phyloP scores from a whole-genome alignment of 768 basidiomycete genomes.

The Suillus brevipes region DNA sequence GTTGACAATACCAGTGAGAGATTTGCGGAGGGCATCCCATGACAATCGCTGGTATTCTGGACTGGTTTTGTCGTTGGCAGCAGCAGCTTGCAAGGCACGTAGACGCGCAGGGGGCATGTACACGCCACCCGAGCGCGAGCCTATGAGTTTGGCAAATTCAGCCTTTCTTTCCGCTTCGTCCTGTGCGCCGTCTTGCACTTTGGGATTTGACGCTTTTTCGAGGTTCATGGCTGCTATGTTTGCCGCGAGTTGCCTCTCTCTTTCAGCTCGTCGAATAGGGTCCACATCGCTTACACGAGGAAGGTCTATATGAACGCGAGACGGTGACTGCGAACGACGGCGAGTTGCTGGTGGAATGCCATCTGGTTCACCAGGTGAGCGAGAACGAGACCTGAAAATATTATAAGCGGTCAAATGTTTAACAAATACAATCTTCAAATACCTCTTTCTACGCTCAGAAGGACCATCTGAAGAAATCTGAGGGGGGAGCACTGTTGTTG shows the following conservation, averaged over 20 bases:
- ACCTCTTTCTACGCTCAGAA: conserved; percentile 52
- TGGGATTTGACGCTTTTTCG: conserved; percentile 56
- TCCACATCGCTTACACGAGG: conserved; percentile 71
- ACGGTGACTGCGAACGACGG: conserved; percentile 38
- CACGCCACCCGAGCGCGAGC: conserved; percentile 86
- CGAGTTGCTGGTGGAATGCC: conserved; percentile 43
- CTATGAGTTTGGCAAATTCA: conserved; percentile 86
- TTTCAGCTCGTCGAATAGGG: conserved; percentile 70
- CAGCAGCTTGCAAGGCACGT: conserved; percentile 79
- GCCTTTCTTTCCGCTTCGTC: conserved; percentile 67
- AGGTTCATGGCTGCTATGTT: conserved; percentile 70
- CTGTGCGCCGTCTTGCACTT: conserved; percentile 44
- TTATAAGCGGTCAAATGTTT: conserved; percentile 5
- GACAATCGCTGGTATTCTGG: conserved; percentile 92
- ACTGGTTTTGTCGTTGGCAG: conserved; percentile 77
- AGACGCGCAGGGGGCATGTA: conserved; percentile 96
- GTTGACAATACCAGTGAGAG: conserved; percentile 99
- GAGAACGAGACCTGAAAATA: conserved; percentile 48
- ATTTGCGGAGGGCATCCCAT: conserved; percentile 98
- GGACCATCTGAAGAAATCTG: conserved; percentile 32
- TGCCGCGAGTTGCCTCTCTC: conserved; percentile 78
- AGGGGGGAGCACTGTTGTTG: conserved; percentile 36
- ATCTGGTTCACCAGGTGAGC: conserved; percentile 34
- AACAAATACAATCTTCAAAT: background rate
- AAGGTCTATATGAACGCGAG: conserved; percentile 35